Conservation (phyloP, 2,329 filamentous ascomycete species). For the Coniochaeta hoffmannii region DNA sequence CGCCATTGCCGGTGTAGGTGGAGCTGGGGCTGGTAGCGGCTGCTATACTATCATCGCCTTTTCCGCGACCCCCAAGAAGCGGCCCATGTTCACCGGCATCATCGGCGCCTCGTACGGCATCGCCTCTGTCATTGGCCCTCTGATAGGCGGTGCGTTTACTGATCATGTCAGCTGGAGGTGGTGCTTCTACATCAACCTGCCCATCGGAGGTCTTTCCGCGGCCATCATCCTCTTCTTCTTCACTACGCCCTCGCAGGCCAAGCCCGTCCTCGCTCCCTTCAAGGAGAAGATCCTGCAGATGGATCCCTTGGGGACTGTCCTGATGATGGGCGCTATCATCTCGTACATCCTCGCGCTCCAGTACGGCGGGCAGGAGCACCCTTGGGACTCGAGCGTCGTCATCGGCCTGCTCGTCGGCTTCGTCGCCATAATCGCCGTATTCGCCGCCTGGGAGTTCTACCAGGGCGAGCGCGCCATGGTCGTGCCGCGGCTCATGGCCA, state of each 20-base stretch:
- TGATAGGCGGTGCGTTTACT: constrained; percentile 1
- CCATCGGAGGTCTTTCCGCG: constrained; percentile 19
- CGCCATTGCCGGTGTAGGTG: not conserved
- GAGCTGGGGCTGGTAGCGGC: constrained; percentile 9
- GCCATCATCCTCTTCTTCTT: constrained; percentile 24
- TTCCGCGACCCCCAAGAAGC: not conserved
- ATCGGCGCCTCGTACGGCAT: constrained; percentile 3
- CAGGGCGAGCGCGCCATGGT: constrained; percentile 33
- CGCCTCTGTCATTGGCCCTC: constrained; percentile 1
- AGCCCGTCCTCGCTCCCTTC: constrained; percentile 19
- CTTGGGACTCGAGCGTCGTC: not conserved
- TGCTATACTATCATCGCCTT: constrained; percentile 4
- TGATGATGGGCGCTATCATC: constrained; percentile 31
- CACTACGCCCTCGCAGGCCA: constrained; percentile 23
- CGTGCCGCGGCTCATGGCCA: constrained; percentile 32
- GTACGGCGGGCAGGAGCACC: constrained; percentile 27
- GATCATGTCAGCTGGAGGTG: constrained; percentile 1
- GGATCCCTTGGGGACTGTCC: constrained; percentile 29
- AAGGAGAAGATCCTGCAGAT: constrained; percentile 33
- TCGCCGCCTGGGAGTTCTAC: constrained; percentile 2
- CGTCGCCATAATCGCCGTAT: not conserved
- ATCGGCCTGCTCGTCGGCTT: constrained; percentile 2
- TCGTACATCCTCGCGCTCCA: constrained; percentile 36
- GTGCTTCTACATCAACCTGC: constrained; percentile 24
- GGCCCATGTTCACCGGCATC: constrained; percentile 1